phyloP scores from a whole-genome alignment of 2,329 filamentous ascomycete genomes.

The Curvularia lunata region DNA sequence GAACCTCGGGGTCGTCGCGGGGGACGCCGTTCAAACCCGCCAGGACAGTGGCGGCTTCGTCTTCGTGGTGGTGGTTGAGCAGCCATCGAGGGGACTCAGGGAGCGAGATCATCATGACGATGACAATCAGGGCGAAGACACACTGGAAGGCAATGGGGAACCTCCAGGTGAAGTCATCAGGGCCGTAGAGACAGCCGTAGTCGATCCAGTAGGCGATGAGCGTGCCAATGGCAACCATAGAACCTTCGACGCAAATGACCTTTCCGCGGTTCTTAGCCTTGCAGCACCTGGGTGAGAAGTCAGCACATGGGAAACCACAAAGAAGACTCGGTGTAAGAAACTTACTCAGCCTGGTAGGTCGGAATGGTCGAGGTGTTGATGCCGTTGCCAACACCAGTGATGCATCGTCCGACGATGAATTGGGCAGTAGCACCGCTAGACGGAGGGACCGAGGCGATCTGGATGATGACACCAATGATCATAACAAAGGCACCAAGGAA shows the following conservation, averaged over 20 bases:
- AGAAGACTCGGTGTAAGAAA: neutral
- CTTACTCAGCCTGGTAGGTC: constrained; percentile 59
- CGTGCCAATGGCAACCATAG: constrained; percentile 58
- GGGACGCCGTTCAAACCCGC: constrained; percentile 56
- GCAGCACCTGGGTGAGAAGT: constrained; percentile 40
- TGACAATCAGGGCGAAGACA: constrained; percentile 51
- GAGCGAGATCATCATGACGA: constrained; percentile 45
- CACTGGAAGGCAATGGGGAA: constrained; percentile 61
- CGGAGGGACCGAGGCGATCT: constrained; percentile 40
- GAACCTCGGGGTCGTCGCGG: constrained; percentile 61
- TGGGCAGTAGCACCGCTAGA: constrained; percentile 51
- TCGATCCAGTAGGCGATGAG: constrained; percentile 60
- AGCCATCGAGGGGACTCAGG: constrained; percentile 44
- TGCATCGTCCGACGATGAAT: constrained; percentile 59
- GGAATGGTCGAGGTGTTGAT: constrained; percentile 63
- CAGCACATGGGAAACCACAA: neutral
- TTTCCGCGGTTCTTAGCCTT: constrained; percentile 64
- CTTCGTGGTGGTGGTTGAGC: constrained; percentile 46
- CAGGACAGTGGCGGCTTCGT: constrained; percentile 57
- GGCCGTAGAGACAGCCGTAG: constrained; percentile 50
- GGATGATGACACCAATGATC: constrained; percentile 52
- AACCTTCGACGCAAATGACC: constrained; percentile 64
- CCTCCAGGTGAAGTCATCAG: constrained; percentile 51
- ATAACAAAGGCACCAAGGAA: constrained; percentile 51
- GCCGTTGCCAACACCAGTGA: constrained; percentile 61